These are phyloP conservation scores for Colletotrichum brevisporum DNA, from an alignment of 2,329 filamentous ascomycete species.

Conservation along the genomic window DNA sequence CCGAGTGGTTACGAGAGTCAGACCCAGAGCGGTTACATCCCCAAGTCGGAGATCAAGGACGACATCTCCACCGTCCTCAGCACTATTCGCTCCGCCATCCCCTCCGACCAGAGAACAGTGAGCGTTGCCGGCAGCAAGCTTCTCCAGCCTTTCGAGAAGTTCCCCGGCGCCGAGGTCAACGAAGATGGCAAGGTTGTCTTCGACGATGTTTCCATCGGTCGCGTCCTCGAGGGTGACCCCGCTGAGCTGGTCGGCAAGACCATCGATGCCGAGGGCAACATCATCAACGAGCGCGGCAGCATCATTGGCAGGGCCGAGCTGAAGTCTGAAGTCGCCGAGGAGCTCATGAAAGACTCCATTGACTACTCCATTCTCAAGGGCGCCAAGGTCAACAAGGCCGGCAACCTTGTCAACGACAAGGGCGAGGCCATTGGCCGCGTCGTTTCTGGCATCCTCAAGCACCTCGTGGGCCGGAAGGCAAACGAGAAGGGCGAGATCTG, in stretches of 20 bases:
- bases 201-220: slow-evolving; percentile 53
- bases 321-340: slow-evolving; percentile 49
- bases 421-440: slow-evolving; percentile 73
- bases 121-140: slow-evolving; percentile 38
- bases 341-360: slow-evolving; percentile 46
- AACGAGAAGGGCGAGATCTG: slow-evolving; percentile 79
- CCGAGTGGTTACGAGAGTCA: background rate
- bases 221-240: slow-evolving; percentile 55
- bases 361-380: slow-evolving; percentile 67
- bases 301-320: slow-evolving; percentile 52
- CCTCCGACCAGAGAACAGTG: slow-evolving; percentile 32
- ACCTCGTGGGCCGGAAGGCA: slow-evolving; percentile 74
- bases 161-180: slow-evolving; percentile 52
- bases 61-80: slow-evolving; percentile 30
- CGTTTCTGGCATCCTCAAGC: slow-evolving; percentile 73
- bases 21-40: slow-evolving; percentile 13
- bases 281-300: slow-evolving; percentile 53
- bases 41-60: slow-evolving; percentile 32
- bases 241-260: slow-evolving; percentile 52
- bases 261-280: slow-evolving; percentile 54
- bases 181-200: slow-evolving; percentile 55
- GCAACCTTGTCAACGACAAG: slow-evolving; percentile 69
- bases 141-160: slow-evolving; percentile 52
- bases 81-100: slow-evolving; percentile 34
- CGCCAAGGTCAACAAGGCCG: slow-evolving; percentile 71